phyloP scores from a whole-genome alignment of 345 rosid species.

The Aegle marmelos region DNA sequence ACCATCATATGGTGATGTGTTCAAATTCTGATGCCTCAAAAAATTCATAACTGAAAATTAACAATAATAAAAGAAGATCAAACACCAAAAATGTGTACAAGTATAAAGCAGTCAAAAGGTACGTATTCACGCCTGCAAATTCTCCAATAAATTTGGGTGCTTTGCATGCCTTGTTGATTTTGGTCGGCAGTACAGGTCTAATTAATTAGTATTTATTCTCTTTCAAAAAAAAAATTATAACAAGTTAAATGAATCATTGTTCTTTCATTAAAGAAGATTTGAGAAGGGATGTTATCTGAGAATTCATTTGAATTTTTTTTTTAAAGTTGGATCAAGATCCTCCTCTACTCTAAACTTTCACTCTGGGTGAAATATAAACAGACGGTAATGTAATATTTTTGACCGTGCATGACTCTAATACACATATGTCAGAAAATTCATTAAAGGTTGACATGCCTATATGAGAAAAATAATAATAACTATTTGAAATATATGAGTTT shows the following conservation, averaged over 20 bases:
- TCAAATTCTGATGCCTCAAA: constrained; percentile 1
- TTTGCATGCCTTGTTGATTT: neutral
- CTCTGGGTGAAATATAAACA: no score
- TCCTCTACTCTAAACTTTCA: no score
- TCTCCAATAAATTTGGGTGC: constrained; percentile 12
- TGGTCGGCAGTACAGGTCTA: neutral
- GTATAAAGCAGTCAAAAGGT: constrained; percentile 3
- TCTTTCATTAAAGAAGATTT: constrained; percentile 2
- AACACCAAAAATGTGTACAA: neutral
- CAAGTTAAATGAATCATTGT: neutral
- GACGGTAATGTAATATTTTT: no score
- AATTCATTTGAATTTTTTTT: no score
- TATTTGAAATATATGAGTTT: no score
- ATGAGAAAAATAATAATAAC: no score
- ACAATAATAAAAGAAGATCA: neutral
- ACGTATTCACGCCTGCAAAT: neutral
- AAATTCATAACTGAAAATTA: neutral
- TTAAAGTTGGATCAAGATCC: no score
- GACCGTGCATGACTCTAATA: no score
- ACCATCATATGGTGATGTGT: neutral
- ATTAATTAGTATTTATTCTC: neutral
- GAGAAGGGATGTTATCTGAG: neutral
- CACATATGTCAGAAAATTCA: no score
- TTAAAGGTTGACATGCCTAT: no score
- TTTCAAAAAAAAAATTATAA: no score